Base-by-base conservation (phyloP, 768 basidiomycete species). In the Xerocomellus chrysenteron region DNA sequence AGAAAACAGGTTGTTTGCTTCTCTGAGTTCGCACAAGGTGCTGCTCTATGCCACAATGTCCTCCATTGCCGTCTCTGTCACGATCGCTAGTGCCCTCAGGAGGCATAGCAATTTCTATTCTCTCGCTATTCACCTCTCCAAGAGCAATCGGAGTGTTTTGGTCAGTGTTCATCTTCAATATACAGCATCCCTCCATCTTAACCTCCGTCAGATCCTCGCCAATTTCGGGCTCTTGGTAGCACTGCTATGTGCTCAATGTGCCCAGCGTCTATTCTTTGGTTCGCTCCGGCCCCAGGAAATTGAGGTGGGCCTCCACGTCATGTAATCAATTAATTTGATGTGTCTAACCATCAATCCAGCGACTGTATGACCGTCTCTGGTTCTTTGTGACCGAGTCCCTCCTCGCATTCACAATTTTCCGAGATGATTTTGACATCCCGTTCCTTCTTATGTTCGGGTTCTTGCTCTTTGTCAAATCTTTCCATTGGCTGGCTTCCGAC, bases 321-420 rank as follows among this genome's bases (percentile, higher is more conserved):
- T 59, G 5, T 43, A 19, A 30, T 40, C 35, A 46, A 39, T 49
- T 3, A 17, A 36, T 47, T n/a, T 8, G 28, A 8, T 7, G 26
- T 30, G 13, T 46, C 24, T 45, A 44, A 57, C 51, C 6, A n/a
- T 50, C 16, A n/a, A 30, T 33, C 17, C 67, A 99, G 96, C 88
- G 95, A 30, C 80, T 99, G 2, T 97, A 98, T 71, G 96, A 98
- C 69, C 82, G 92, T 60, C 82, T 93, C 32, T 98, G 97, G 96
- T 94, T 95, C 76, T 97, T 97, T 74, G 83, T 98, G 48, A 98
- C 97, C 2, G 97, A 99, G 71, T 95, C 93, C 8, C 78, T 99
- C 36, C 78, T 99, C 49, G 96, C 97, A 1, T 90, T 98, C 69
- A 97, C 97, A 36, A 98, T 98, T 62, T 99, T 99, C 75, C 83